Percentiles rank a stretch among this genome's conserved stretches.
Conservation (phyloP, 495 filamentous ascomycete species). For the Penicillium riverlandense region DNA sequence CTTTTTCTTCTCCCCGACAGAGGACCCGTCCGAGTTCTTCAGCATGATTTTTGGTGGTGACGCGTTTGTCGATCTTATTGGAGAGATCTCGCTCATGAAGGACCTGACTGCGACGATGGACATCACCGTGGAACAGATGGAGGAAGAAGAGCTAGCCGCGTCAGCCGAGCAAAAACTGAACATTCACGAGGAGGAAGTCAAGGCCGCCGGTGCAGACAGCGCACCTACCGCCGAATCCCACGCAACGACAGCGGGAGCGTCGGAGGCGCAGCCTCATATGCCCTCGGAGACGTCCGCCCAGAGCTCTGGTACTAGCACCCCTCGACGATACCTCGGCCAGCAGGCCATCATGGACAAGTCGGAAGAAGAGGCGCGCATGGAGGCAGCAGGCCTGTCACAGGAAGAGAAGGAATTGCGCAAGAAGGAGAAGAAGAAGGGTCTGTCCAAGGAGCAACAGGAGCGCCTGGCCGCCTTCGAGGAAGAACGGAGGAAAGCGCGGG, state of each 20-base stretch:
- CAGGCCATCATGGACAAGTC: slow-evolving; percentile 83
- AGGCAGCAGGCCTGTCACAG: slow-evolving; percentile 60
- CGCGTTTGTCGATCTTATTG: slow-evolving; percentile 86
- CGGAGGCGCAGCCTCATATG: slow-evolving; percentile 8
- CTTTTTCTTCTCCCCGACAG: slow-evolving; percentile 22
- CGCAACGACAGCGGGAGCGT: slow-evolving; percentile 12
- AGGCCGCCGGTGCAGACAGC: slow-evolving; percentile 19
- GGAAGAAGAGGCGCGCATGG: slow-evolving; percentile 72
- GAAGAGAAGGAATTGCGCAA: slow-evolving; percentile 72
- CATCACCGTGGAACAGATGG: slow-evolving; percentile 69
- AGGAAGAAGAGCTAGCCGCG: slow-evolving; percentile 54
- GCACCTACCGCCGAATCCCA: slow-evolving; percentile 19
- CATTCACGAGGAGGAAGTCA: slow-evolving; percentile 36
- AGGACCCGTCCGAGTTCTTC: slow-evolving; percentile 97
- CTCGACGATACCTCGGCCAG: slow-evolving; percentile 60
- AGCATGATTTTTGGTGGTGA: slow-evolving; percentile 97
- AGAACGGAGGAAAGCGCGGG: slow-evolving; percentile 75
- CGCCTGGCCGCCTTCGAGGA: slow-evolving; percentile 81
- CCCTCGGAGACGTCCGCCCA: slow-evolving; percentile 20
- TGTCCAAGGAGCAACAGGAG: slow-evolving; percentile 86
- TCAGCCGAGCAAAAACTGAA: slow-evolving; percentile 43
- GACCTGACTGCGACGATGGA: slow-evolving; percentile 87
- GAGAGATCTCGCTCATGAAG: slow-evolving; percentile 89
- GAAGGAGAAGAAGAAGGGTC: slow-evolving; percentile 81
- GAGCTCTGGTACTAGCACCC: slow-evolving; percentile 58